phyloP scores from a whole-genome alignment of 768 basidiomycete species.

The Saitozyma sp. region DNA sequence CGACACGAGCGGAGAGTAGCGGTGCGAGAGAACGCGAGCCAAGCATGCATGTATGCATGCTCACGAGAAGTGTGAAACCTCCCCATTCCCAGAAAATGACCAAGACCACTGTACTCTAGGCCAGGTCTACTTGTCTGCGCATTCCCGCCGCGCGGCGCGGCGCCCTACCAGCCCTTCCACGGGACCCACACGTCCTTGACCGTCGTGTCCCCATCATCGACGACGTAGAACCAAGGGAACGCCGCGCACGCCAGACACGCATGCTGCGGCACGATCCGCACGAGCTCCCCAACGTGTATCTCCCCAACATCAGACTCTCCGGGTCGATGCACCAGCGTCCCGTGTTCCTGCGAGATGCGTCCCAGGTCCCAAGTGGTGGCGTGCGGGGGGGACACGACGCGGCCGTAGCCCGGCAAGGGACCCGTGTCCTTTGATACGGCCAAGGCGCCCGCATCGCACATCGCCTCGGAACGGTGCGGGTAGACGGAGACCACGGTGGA shows the following conservation, averaged over 20 bases:
- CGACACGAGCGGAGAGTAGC: no score
- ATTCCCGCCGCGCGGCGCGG: no score
- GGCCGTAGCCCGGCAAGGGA: slow-evolving; percentile 68
- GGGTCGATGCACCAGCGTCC: slow-evolving; percentile 57
- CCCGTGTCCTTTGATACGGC: slow-evolving; percentile 87
- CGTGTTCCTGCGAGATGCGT: slow-evolving; percentile 63
- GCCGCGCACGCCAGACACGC: slow-evolving; percentile 79
- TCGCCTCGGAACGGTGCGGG: slow-evolving; percentile 62
- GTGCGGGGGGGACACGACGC: slow-evolving; percentile 64
- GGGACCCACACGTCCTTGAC: slow-evolving; percentile 74
- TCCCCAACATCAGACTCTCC: slow-evolving; percentile 5
- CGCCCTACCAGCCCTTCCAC: slow-evolving; percentile 90
- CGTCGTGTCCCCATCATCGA: slow-evolving; percentile 60
- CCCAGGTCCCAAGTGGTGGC: slow-evolving; percentile 56
- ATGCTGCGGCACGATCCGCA: slow-evolving; percentile 80
- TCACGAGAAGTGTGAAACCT: no score
- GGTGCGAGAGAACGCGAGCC: no score
- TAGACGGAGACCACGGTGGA: slow-evolving; percentile 79
- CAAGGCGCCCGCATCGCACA: slow-evolving; percentile 79
- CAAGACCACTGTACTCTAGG: no score
- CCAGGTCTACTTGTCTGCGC: no score
- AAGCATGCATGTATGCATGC: no score
- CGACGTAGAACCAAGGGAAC: slow-evolving; percentile 79
- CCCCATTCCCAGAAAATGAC: no score
- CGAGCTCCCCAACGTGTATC: slow-evolving; percentile 62